phyloP scores from a whole-genome alignment of 1,139 yeast genomes.

The Candida pseudoviswanathii region DNA sequence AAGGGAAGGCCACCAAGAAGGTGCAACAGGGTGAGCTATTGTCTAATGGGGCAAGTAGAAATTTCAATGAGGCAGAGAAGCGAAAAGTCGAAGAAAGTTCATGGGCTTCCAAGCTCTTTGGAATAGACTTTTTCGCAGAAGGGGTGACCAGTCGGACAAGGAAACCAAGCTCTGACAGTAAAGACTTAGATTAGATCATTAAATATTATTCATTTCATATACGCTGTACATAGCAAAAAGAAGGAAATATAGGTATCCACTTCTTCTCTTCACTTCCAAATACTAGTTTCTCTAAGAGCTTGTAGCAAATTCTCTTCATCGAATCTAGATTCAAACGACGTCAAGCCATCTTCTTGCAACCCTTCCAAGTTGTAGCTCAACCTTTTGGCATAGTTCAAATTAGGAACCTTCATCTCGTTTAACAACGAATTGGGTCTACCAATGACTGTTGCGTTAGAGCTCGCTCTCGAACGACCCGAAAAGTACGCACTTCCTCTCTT shows the following conservation, averaged over 20 bases:
- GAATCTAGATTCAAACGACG: constrained; percentile 38
- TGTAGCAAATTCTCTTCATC: constrained; percentile 37
- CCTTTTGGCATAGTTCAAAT: constrained; percentile 14
- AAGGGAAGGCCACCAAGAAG: constrained; percentile 45
- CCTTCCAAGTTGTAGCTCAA: constrained; percentile 28
- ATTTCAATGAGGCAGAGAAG: constrained; percentile 43
- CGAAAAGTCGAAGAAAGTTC: constrained; percentile 43
- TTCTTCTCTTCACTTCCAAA: constrained; percentile 26
- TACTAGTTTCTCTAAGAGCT: constrained; percentile 25
- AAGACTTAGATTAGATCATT: not conserved
- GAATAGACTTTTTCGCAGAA: constrained; percentile 47
- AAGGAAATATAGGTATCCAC: not conserved
- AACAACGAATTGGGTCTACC: constrained; percentile 16
- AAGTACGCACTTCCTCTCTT: constrained; percentile 5
- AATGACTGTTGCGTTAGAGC: constrained; percentile 14
- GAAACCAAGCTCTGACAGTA: constrained; percentile 17
- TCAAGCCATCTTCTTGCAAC: constrained; percentile 13
- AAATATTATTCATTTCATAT: not conserved
- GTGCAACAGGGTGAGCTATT: constrained; percentile 46
- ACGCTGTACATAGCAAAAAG: constrained; percentile 3
- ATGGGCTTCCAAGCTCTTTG: constrained; percentile 42
- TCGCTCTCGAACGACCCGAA: constrained; percentile 7
- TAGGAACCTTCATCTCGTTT: constrained; percentile 16
- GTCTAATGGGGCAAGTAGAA: constrained; percentile 35
- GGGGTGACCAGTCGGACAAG: constrained; percentile 50